phyloP scores from a whole-genome alignment of 805 yeast genomes.

The Wickerhamomyces chambardii region DNA sequence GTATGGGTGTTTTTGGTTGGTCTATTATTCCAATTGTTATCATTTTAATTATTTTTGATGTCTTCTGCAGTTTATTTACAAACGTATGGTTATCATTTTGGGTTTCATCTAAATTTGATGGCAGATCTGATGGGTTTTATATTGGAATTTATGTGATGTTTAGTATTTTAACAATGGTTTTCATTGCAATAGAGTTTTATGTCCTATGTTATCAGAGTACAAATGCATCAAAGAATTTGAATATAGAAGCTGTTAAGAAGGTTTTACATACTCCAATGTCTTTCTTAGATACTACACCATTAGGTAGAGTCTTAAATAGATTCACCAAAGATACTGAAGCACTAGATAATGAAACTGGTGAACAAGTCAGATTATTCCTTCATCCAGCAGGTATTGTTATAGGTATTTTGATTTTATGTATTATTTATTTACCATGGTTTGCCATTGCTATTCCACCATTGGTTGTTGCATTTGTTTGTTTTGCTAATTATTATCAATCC shows the following conservation, averaged over 20 bases:
- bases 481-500: constrained; percentile 37
- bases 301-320: constrained; percentile 79
- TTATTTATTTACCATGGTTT: constrained; percentile 71
- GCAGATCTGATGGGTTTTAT: constrained; percentile 48
- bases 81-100: constrained; percentile 76
- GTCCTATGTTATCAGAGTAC: constrained; percentile 39
- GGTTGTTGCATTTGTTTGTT: constrained; percentile 29
- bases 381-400: constrained; percentile 43
- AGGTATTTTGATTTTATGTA: constrained; percentile 62
- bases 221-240: constrained; percentile 48
- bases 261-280: constrained; percentile 76
- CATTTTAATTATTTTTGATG: constrained; percentile 21
- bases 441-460: constrained; percentile 63
- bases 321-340: constrained; percentile 86
- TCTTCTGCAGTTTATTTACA: constrained; percentile 38
- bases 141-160: constrained; percentile 71
- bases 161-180: constrained; percentile 36
- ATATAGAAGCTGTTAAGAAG: constrained; percentile 48
- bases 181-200: constrained; percentile 35
- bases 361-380: constrained; percentile 54
- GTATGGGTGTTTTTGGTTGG: constrained; percentile 38
- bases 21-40: constrained; percentile 21
- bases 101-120: constrained; percentile 49
- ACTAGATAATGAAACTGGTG: constrained; percentile 71
- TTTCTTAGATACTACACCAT: constrained; percentile 78